Conservation (phyloP, 139 green algal species). For the Coelastrella sp. region DNA sequence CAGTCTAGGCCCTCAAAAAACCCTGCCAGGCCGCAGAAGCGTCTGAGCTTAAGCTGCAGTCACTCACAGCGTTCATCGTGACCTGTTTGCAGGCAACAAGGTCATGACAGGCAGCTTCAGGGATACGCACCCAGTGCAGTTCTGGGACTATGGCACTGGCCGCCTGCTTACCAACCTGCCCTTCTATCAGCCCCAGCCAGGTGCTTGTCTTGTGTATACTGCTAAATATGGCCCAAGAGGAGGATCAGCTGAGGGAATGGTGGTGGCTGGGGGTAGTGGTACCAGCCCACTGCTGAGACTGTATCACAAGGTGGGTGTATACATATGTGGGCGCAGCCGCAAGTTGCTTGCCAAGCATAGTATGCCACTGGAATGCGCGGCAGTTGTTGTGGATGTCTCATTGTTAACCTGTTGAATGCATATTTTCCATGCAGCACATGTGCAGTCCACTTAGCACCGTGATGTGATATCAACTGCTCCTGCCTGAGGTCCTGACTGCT, state of each 20-base stretch:
- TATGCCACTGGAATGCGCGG: too few relatives aligned
- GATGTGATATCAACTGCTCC: too few relatives aligned
- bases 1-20: too few relatives aligned
- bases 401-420: too few relatives aligned
- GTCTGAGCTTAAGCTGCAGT: too few relatives aligned
- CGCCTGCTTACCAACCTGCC: slow-evolving; percentile 63
- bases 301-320: slow-evolving; percentile 52
- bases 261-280: slow-evolving; percentile 60
- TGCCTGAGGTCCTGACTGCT: too few relatives aligned
- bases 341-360: neutral
- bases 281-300: slow-evolving; percentile 48
- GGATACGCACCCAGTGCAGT: slow-evolving; percentile 48
- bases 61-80: neutral
- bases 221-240: slow-evolving; percentile 53
- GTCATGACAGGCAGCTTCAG: slow-evolving; percentile 61
- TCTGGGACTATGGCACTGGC: slow-evolving; percentile 62
- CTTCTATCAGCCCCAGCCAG: slow-evolving; percentile 56
- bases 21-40: too few relatives aligned
- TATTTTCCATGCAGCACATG: too few relatives aligned
- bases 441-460: too few relatives aligned
- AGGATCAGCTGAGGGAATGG: neutral
- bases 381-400: too few relatives aligned
- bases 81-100: neutral
- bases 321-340: too few relatives aligned
- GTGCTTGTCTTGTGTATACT: slow-evolving; percentile 54